These are phyloP conservation scores for Suillus spraguei DNA, from an alignment of 768 basidiomycete species.

Conservation along the genomic window DNA sequence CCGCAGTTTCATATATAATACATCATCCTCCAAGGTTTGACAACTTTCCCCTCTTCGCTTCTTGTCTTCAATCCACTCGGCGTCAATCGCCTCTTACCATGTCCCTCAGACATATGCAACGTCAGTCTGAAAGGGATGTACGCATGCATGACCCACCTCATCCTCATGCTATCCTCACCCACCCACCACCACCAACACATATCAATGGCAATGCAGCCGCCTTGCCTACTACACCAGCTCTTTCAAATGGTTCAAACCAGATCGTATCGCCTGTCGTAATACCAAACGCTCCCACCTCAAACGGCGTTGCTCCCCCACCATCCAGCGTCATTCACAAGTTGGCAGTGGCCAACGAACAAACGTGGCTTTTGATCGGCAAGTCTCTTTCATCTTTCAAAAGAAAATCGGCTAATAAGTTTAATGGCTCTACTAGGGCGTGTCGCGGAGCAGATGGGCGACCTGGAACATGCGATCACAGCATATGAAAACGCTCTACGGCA, in stretches of 20 bases:
- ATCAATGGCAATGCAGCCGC: conserved; percentile 51
- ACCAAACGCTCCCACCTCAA: conserved; percentile 31
- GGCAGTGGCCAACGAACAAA: conserved; percentile 87
- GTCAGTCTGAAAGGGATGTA: conserved; percentile 61
- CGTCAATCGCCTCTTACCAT: conserved; percentile 39
- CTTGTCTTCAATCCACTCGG: conserved; percentile 32
- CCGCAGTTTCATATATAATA: conserved; percentile 59
- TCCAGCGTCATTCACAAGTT: conserved; percentile 71
- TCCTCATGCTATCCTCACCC: conserved; percentile 45
- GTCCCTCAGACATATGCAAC: conserved; percentile 64
- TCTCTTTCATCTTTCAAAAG: neutral
- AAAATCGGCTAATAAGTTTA: conserved; percentile 19
- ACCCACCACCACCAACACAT: conserved; percentile 38
- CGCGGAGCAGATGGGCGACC: conserved; percentile 93
- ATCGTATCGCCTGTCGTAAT: conserved; percentile 53
- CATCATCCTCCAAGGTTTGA: conserved; percentile 43
- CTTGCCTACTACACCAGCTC: conserved; percentile 48
- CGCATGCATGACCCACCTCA: conserved; percentile 64
- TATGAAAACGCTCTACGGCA: conserved; percentile 97
- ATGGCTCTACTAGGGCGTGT: conserved; percentile 69
- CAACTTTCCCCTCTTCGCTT: conserved; percentile 50
- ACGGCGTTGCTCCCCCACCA: conserved; percentile 26
- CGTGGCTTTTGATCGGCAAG: conserved; percentile 92
- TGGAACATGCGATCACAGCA: conserved; percentile 88
- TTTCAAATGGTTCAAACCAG: conserved; percentile 44